Percentiles rank a stretch among this genome's conserved stretches.
Conservation (phyloP, 495 filamentous ascomycete genomes). For the Penicillium goetzii region DNA sequence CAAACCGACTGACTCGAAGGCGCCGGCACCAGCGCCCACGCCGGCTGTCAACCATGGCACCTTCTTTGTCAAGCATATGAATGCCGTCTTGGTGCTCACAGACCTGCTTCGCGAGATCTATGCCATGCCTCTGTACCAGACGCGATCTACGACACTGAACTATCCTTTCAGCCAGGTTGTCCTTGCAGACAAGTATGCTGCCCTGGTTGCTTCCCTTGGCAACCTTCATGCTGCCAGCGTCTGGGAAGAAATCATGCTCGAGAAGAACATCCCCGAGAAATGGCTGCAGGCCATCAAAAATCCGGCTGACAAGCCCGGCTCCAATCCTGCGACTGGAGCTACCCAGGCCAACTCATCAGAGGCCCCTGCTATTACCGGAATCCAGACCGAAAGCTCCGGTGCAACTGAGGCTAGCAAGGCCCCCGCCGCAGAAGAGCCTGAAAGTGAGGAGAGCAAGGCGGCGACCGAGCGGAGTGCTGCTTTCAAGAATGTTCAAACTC, state of each 20-base stretch:
- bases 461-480: constrained; percentile 52
- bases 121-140: constrained; percentile 64
- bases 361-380: constrained; percentile 16
- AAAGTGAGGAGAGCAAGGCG: constrained; percentile 41
- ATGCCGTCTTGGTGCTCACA: constrained; percentile 72
- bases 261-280: constrained; percentile 64
- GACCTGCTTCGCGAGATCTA: constrained; percentile 75
- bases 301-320: constrained; percentile 49
- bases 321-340: constrained; percentile 48
- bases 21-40: constrained; percentile 22
- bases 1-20: constrained; percentile 34
- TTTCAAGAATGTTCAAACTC: constrained; percentile 77
- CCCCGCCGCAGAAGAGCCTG: constrained; percentile 39
- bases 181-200: constrained; percentile 75
- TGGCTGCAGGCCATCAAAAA: constrained; percentile 67
- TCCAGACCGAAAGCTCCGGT: constrained; percentile 26
- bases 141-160: constrained; percentile 53
- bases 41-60: constrained; percentile 63
- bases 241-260: constrained; percentile 79
- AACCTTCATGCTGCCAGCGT: constrained; percentile 75
- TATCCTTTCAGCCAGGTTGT: constrained; percentile 72
- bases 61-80: constrained; percentile 72
- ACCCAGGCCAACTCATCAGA: constrained; percentile 16
- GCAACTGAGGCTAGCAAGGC: constrained; percentile 28
- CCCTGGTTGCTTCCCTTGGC: constrained; percentile 71